Base-by-base conservation (phyloP, 2,329 filamentous ascomycete genomes). In the Epicoccum sorghinum region DNA sequence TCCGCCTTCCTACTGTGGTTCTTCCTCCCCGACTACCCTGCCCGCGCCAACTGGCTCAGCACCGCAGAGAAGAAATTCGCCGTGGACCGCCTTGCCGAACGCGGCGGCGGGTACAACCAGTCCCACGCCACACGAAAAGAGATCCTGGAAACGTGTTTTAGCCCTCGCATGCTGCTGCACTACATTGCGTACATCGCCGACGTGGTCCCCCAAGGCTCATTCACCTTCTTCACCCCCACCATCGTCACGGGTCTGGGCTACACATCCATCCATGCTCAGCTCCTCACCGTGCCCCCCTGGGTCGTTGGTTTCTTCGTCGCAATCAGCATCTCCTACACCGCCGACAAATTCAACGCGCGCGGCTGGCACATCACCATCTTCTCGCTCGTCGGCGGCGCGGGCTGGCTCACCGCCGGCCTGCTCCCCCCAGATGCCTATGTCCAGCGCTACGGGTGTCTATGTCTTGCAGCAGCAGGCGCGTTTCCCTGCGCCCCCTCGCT, bases 1-100 rank as follows among this genome's bases (percentile, higher is more conserved):
- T 65, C 59, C 1, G 55, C 60, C 1, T 43, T 65, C 4, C 53
- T 61, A 0, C 77, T 82, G 7, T 82, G 72, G 69, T 77, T 81
- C 35, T 68, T 77, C 32, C 61, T 82, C 1, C 79, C 79, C 1
- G 79, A 82, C 56, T 83, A 79, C 45, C 80, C 80, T 0, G 79
- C 82, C 53, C 76, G 77, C 2, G 77, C 76, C 0, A 68, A 64
- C 3, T 82, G 79, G 77, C 67, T 85, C 7, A 76, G 69, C 4
- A 55, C 58, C 0, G 72, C 76, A 4, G 82, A 85, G 51, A 59
- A 57, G 4, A 60, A 61, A 13, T 45, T 63, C 18, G 66, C 65
- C 4, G 59, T 61, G 76, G 70, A 74, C 25, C 68, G 80, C 7
- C 65, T 83, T 42, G 64, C 39, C 2, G 51, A 53, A 33, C 33